A percentile compares a stretch with the other conserved stretches of the same genome.
Evolutionary conservation across 2,329 filamentous ascomycete species (phyloP).

Genomic region (Diaporthe longicolla): DNA sequence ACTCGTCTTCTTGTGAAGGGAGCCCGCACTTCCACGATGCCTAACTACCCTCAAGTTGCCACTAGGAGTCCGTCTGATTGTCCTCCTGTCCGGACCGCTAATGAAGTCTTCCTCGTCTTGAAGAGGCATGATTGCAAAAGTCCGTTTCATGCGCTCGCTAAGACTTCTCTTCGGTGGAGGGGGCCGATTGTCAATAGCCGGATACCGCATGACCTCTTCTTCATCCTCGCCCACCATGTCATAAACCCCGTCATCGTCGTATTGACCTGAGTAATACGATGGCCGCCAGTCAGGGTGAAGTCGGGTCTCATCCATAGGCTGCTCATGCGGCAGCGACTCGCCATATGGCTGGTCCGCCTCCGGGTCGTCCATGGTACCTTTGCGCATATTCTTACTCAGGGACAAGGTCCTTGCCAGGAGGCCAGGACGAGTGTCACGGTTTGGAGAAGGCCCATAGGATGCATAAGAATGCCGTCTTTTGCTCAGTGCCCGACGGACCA

Average conservation of each 20-base stretch:
- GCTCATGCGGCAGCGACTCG: constrained; percentile 56
- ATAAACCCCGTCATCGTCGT: constrained; percentile 48
- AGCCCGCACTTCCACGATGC: constrained; percentile 63
- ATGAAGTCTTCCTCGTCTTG: constrained; percentile 53
- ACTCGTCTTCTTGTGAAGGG: constrained; percentile 48
- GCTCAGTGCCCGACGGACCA: constrained; percentile 68
- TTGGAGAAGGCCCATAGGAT: constrained; percentile 58
- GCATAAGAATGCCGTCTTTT: constrained; percentile 59
- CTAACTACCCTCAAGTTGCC: constrained; percentile 73
- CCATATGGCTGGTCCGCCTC: constrained; percentile 48
- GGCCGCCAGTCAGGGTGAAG: constrained; percentile 75
- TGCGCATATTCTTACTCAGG: constrained; percentile 59
- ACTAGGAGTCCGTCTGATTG: constrained; percentile 70
- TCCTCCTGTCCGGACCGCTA: constrained; percentile 65
- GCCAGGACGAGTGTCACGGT: constrained; percentile 53
- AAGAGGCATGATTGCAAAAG: constrained; percentile 73
- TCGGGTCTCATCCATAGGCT: constrained; percentile 66
- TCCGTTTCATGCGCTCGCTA: constrained; percentile 68
- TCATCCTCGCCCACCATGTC: constrained; percentile 50
- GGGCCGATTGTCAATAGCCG: constrained; percentile 61
- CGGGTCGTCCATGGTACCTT: constrained; percentile 48
- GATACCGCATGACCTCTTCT: constrained; percentile 48
- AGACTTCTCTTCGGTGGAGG: constrained; percentile 62
- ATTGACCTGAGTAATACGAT: constrained; percentile 57
- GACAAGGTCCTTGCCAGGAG: constrained; percentile 68